Conservation (phyloP, 177 flowering plant genomes). For the Vitis hybrid region DNA sequence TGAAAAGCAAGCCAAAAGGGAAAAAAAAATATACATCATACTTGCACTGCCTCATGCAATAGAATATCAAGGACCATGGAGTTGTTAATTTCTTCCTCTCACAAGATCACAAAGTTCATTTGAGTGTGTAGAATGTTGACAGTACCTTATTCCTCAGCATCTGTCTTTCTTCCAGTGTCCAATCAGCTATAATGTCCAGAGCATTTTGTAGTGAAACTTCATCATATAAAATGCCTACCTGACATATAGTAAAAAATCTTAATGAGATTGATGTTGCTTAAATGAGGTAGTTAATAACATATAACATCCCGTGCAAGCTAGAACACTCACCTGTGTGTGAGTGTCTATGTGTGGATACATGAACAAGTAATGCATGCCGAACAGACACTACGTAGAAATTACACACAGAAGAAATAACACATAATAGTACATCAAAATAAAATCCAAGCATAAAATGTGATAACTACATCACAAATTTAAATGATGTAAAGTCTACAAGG, state of each 20-base stretch:
- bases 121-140: background rate
- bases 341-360: too few relatives aligned
- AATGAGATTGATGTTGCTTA: background rate
- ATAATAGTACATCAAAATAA: too few relatives aligned
- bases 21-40: too few relatives aligned
- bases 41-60: background rate
- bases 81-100: background rate
- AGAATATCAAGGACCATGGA: background rate
- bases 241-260: conserved; percentile 16
- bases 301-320: background rate
- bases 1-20: too few relatives aligned
- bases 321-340: background rate
- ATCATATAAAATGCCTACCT: conserved; percentile 94
- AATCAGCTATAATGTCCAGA: conserved; percentile 85
- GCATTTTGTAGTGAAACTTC: conserved; percentile 80
- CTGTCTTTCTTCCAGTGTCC: conserved; percentile 89
- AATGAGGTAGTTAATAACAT: background rate
- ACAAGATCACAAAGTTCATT: background rate
- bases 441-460: too few relatives aligned
- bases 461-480: too few relatives aligned
- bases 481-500: too few relatives aligned
- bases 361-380: background rate
- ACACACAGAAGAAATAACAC: too few relatives aligned
- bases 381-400: background rate
- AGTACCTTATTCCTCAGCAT: conserved; percentile 89